phyloP scores from a whole-genome alignment of 75 land plant genomes.

The Azolla pinnata region DNA sequence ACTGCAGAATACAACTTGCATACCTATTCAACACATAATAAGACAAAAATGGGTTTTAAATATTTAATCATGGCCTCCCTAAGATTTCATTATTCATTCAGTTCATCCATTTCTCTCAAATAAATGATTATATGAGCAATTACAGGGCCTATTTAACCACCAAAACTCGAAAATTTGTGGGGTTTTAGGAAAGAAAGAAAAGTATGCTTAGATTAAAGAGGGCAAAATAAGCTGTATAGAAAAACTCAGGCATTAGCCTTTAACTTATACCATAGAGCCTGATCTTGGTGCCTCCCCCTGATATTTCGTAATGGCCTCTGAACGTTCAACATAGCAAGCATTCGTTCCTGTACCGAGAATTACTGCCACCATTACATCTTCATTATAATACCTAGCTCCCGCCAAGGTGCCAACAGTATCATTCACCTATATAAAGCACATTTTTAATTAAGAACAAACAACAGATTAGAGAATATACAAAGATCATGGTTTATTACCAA shows the following conservation, averaged over 20 bases:
- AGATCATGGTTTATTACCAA: slow-evolving; percentile 35
- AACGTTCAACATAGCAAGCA: slow-evolving; percentile 85
- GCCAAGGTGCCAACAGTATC: slow-evolving; percentile 95
- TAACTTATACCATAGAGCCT: slow-evolving; percentile 60
- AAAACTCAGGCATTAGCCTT: not conserved
- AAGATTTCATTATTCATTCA: too few relatives aligned
- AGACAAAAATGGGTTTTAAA: too few relatives aligned
- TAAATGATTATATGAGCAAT: too few relatives aligned
- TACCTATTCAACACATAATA: too few relatives aligned
- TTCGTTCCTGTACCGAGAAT: slow-evolving; percentile 91
- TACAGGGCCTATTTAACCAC: too few relatives aligned
- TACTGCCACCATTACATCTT: slow-evolving; percentile 84
- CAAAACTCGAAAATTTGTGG: too few relatives aligned
- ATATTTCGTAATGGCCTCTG: slow-evolving; percentile 73
- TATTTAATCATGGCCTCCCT: too few relatives aligned
- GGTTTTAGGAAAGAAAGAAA: too few relatives aligned
- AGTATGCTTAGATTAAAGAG: too few relatives aligned
- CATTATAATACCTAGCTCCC: slow-evolving; percentile 66
- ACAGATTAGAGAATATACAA: not conserved
- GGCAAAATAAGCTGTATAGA: not conserved
- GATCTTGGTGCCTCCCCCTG: slow-evolving; percentile 53
- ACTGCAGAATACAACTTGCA: not conserved
- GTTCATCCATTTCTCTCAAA: too few relatives aligned
- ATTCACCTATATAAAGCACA: slow-evolving; percentile 48
- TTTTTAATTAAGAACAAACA: not conserved